Base-by-base conservation (phyloP, 2,329 filamentous ascomycete genomes). In the Xylaria multiplex region DNA sequence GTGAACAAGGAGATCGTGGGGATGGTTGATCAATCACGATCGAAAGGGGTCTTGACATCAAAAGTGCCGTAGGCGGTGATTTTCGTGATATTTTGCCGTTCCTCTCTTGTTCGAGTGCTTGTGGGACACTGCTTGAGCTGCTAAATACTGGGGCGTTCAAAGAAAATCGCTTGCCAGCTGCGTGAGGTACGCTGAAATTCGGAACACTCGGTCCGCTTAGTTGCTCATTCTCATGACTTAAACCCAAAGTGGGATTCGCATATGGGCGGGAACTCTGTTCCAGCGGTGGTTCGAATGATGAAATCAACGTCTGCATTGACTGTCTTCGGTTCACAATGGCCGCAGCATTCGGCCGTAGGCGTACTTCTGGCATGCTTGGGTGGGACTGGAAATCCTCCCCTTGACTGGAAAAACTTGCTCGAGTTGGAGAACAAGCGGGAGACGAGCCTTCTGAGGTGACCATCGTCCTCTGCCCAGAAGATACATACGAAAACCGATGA, bases 371-470 rank as follows among this genome's bases (percentile, higher is more conserved):
- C 52, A 59, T 56, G 49, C 61, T 63, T 19, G 74, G 61, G 14
- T 71, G 70, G 50, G 42, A 61, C 64, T 56, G 71, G 62, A 24
- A 69, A 63, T 81, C 79, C 3, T 80, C 77, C 7, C 62, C 62
- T n/a, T 78, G 73, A 62, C 77, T 80, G 16, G 77, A 78, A 62
- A 87, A 88, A 60, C 80, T 86, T 42, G 85, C 84, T 13, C 82
- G 79, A 0, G 81, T 82, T 0, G 88, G 88, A 1, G 88, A 90
- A 62, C 80, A 82, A 16, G 85, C 81, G 2, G 86, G 85, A 0
- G 88, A 89, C 0, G 87, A 88, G 35, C 81, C 83, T 19, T 84
- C 82, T 0, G 88, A 89, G 1, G 87, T 89, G 7, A 88, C 73
- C 30, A 87, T 78, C 2, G 88, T 90, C 64, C 85, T 81, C 73